Evolutionary conservation across 352 stramenopile genomes (phyloP).

Genomic region (Globisporangium emineosum): DNA sequence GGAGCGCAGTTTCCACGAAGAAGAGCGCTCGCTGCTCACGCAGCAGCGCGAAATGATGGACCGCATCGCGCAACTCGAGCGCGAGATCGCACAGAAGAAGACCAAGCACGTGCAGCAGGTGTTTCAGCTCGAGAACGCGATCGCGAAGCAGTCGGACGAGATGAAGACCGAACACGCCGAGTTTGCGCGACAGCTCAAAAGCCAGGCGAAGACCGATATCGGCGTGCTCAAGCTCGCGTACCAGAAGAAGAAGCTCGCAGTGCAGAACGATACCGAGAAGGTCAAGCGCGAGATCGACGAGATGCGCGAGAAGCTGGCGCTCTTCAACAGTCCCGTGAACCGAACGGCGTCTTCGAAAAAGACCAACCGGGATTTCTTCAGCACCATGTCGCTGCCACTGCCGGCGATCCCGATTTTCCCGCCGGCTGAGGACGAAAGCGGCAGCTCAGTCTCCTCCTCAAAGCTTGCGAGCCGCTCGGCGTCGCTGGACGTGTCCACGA

Average conservation of each 20-base stretch:
- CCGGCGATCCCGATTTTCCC: slow-evolving; percentile 27
- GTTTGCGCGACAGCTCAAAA: slow-evolving; percentile 48
- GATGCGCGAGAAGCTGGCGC: slow-evolving; percentile 27
- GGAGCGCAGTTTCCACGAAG: slow-evolving; percentile 46
- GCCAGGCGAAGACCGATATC: slow-evolving; percentile 52
- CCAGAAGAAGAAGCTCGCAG: slow-evolving; percentile 42
- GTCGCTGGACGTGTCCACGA: slow-evolving; percentile 20
- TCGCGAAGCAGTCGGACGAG: slow-evolving; percentile 31
- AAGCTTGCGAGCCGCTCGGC: slow-evolving; percentile 20
- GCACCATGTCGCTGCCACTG: slow-evolving; percentile 32
- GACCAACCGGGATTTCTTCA: slow-evolving; percentile 43
- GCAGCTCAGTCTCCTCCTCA: neutral
- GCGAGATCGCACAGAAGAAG: slow-evolving; percentile 54
- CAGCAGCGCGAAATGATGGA: slow-evolving; percentile 55
- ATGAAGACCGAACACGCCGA: slow-evolving; percentile 42
- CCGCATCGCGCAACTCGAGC: slow-evolving; percentile 58
- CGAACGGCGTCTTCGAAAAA: slow-evolving; percentile 1
- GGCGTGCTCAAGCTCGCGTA: slow-evolving; percentile 42
- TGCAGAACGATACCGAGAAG: slow-evolving; percentile 26
- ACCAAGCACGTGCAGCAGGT: slow-evolving; percentile 53
- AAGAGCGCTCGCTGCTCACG: slow-evolving; percentile 51
- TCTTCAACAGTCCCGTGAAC: slow-evolving; percentile 13
- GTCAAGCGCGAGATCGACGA: slow-evolving; percentile 28
- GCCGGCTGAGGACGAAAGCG: neutral
- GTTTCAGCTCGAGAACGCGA: slow-evolving; percentile 44